Evolutionary conservation across 1,139 yeast species (phyloP), one percentile per base, ranked within the genome.

Genomic region (Suhomyces coccinellae): DNA sequence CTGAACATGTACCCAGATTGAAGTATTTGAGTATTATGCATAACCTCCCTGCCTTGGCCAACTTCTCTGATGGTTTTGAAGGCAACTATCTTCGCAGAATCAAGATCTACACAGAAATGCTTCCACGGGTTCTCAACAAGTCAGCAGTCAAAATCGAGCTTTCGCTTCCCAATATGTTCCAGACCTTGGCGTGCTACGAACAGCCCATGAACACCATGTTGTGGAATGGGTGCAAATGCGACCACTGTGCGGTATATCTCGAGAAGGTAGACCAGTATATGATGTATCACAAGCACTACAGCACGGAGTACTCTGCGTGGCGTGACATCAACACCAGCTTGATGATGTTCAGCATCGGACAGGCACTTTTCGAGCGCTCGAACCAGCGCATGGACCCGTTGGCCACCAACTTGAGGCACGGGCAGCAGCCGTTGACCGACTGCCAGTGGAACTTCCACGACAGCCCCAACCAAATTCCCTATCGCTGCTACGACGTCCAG

Each of bases 191-290:
- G 0, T 78, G 87, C 48, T 86, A 85, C 59, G 93, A 85, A 52
- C 83, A 82, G 46, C 63, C 84, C 8, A 80, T 83, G 63, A 83
- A 87, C 45, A 85, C 83, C 49, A 52, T 85, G 43, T 61, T 86
- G 34, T 86, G 91, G 90, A 85, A 84, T 58, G 91, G 91, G 0
- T 85, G 93, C 60, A 75, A 74, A 44, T 85, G 95, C 58, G 49
- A 52, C 0, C 78, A 74, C 51, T 85, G 95, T 56, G 56, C 56
- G 3, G 61, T 64, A 31, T 75, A 74, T 43, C 62, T 85, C 24
- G 73, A 72, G 0, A 52, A 73, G 11, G 67, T 82, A 40, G 95
- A 86, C 53, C 69, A 75, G 15, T 84, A 72, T 52, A 59, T 85
- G 43, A 73, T 83, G 73, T 73, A 76, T 44, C 93, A 86, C 55